These are phyloP conservation scores for Mikania micrantha DNA, from an alignment of 129 eudicot genomes.

Conservation along the genomic window DNA sequence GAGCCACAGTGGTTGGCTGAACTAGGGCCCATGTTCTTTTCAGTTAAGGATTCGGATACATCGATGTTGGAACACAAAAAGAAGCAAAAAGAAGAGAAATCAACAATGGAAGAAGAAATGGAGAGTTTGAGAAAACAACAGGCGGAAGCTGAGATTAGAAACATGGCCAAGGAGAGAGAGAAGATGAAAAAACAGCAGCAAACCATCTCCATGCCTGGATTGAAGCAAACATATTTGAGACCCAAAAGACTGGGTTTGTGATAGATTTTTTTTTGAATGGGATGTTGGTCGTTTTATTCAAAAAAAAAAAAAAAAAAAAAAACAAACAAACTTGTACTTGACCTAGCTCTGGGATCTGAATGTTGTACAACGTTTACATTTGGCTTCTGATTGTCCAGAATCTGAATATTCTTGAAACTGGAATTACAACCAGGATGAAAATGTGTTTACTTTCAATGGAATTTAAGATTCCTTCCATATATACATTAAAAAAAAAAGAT, in stretches of 20 bases:
- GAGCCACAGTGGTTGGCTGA: slow-evolving; percentile 66
- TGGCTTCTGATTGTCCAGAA: too few relatives aligned
- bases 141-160: slow-evolving; percentile 32
- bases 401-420: too few relatives aligned
- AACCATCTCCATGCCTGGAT: slow-evolving; percentile 42
- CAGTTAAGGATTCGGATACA: slow-evolving; percentile 57
- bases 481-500: too few relatives aligned
- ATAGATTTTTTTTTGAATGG: too few relatives aligned
- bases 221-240: slow-evolving; percentile 35
- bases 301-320: too few relatives aligned
- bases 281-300: too few relatives aligned
- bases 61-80: slow-evolving; percentile 57
- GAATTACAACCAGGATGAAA: too few relatives aligned
- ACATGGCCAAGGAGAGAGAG: slow-evolving; percentile 31
- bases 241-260: slow-evolving; percentile 53
- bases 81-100: slow-evolving; percentile 53
- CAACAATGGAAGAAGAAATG: slow-evolving; percentile 61
- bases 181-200: slow-evolving; percentile 48
- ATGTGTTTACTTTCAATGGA: too few relatives aligned
- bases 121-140: slow-evolving; percentile 35
- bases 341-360: too few relatives aligned
- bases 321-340: too few relatives aligned
- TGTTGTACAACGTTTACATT: too few relatives aligned
- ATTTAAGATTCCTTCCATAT: too few relatives aligned
- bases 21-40: slow-evolving; percentile 54